Evolutionary conservation across 768 basidiomycete species (phyloP).

Genomic region (Suillus decipiens): DNA sequence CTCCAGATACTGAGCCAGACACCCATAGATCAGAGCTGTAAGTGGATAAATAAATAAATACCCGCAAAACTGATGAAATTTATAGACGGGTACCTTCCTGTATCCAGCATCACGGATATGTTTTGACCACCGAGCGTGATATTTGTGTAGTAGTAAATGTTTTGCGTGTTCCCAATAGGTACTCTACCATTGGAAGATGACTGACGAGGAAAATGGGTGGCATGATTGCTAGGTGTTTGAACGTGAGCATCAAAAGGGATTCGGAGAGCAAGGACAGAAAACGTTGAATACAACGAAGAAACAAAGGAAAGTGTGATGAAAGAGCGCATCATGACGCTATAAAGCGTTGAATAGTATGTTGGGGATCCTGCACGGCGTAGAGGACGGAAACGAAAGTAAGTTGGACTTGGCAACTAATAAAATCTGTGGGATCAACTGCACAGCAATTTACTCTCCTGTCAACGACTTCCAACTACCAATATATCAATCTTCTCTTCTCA

Average conservation of each 20-base stretch:
- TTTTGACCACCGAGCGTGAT: slow-evolving; percentile 63
- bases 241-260: slow-evolving; percentile 33
- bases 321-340: slow-evolving; percentile 22
- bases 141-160: slow-evolving; percentile 73
- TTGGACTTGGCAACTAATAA: not conserved
- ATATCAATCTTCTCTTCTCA: not conserved
- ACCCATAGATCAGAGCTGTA: slow-evolving; percentile 79
- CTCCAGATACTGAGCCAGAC: slow-evolving; percentile 45
- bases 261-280: slow-evolving; percentile 30
- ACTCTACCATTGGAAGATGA: slow-evolving; percentile 32
- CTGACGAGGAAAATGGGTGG: slow-evolving; percentile 23
- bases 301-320: slow-evolving; percentile 28
- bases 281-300: slow-evolving; percentile 14
- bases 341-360: not conserved
- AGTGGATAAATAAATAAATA: slow-evolving; percentile 7
- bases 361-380: slow-evolving; percentile 2
- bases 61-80: not conserved
- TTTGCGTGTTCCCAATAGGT: slow-evolving; percentile 63
- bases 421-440: not conserved
- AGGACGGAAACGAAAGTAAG: not conserved
- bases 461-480: not conserved
- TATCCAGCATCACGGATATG: slow-evolving; percentile 69
- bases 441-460: not conserved
- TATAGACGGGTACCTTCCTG: slow-evolving; percentile 58
- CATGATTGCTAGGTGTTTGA: slow-evolving; percentile 14